A percentile compares a stretch with the other conserved stretches of the same genome.
phyloP scores from a whole-genome alignment of 345 rosid species.

The Cardamine chenopodiifolia region DNA sequence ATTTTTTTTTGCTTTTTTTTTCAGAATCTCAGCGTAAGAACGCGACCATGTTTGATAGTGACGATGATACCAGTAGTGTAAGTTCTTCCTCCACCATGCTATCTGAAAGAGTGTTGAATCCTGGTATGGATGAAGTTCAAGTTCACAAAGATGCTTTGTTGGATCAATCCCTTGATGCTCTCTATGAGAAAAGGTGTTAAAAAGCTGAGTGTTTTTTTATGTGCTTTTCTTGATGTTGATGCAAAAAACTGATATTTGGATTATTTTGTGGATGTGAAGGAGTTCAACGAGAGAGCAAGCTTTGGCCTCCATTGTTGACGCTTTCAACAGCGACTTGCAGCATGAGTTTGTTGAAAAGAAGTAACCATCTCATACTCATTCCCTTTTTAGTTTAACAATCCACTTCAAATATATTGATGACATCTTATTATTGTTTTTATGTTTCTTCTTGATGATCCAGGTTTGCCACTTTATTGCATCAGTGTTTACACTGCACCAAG shows the following conservation, averaged over 20 bases:
- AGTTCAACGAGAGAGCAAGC: constrained; percentile 89
- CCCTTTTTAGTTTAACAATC: background rate
- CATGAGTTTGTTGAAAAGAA: constrained; percentile 76
- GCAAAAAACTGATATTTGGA: constrained; percentile 13
- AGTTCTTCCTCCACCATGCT: constrained; percentile 71
- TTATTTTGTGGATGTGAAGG: constrained; percentile 49
- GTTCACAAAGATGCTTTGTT: constrained; percentile 64
- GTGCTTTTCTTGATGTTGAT: background rate
- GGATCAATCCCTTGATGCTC: constrained; percentile 83
- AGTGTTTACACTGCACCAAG: constrained; percentile 63
- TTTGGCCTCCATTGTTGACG: constrained; percentile 61
- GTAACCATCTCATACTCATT: constrained; percentile 46
- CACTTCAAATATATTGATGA: background rate
- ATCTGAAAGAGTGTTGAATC: constrained; percentile 59
- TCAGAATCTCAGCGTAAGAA: constrained; percentile 39
- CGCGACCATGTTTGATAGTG: constrained; percentile 61
- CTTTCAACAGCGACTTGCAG: constrained; percentile 72
- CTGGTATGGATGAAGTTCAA: constrained; percentile 62
- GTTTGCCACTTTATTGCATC: constrained; percentile 85
- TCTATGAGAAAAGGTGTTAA: constrained; percentile 71
- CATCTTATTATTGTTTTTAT: constrained; percentile 6
- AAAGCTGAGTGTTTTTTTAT: background rate
- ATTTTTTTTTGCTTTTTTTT: background rate
- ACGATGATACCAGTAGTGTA: constrained; percentile 78
- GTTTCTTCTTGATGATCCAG: constrained; percentile 44